Evolutionary conservation across 2,329 filamentous ascomycete species (phyloP), one percentile per base, ranked within the genome.

Genomic region (Exserohilum turcica): DNA sequence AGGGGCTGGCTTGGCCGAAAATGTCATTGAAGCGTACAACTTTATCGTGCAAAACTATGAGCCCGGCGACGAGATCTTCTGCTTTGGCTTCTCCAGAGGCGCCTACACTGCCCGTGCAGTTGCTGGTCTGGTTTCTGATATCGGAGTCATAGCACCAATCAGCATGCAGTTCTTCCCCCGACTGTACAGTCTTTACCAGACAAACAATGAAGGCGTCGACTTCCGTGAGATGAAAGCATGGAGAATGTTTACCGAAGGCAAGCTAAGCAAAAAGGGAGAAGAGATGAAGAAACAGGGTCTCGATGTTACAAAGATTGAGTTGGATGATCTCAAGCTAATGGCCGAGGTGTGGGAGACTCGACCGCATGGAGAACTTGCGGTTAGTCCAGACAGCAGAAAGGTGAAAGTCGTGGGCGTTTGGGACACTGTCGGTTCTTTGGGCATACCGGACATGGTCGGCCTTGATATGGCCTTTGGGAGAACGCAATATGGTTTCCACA

Each of bases 31-130:
- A 63, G 78, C 74, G 1, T 81, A 83, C 57, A 75, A 76, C 32
- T 83, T 82, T 66, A 72, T 83, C 6, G 75, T 77, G 6, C 72
- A 78, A 29, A 84, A 83, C 59, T 83, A 78, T 46, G 64, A 75
- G 18, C 67, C 73, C 0, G 81, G 80, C 35, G 78, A 80, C 46
- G 76, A 77, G 21, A 78, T 80, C 36, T 80, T 78, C 57, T 70
- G 78, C 29, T 71, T 80, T 19, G 78, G 78, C 0, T 80, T 80
- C 59, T 79, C 77, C 0, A 59, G 78, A 16, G 78, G 78, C 15
- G 78, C 78, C 1, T 80, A 74, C 40, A 80, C 78, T 0, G 82
- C 70, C 6, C 57, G 72, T 29, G 70, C 72, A 3, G 70, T 79
- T 3, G 76, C 76, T 5, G 78, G 77, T 6, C 65, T 80, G 16